A percentile compares a stretch with the other conserved stretches of the same genome.
phyloP scores from a whole-genome alignment of 2,329 filamentous ascomycete species.

The Penicillium sp. region DNA sequence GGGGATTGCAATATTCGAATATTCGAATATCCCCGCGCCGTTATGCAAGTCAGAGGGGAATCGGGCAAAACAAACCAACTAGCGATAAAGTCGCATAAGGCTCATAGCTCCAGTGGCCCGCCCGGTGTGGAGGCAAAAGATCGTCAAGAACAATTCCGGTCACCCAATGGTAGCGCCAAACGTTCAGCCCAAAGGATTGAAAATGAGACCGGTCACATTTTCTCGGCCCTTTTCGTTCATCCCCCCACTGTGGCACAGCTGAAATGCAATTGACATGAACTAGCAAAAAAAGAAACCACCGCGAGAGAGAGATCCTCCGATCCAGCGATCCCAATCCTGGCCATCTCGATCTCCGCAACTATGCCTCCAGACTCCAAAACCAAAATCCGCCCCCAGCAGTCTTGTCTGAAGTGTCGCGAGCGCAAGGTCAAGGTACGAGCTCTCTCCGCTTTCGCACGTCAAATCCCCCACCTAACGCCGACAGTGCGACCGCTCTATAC shows the following conservation, averaged over 20 bases:
- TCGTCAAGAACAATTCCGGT: neutral
- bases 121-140: neutral
- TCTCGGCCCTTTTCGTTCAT: neutral
- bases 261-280: neutral
- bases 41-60: neutral
- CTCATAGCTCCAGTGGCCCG: neutral
- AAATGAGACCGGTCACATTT: constrained; percentile 1
- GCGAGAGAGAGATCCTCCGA: neutral
- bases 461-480: neutral
- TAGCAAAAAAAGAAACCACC: neutral
- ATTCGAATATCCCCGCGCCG: too few relatives aligned
- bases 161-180: neutral
- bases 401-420: constrained; percentile 31
- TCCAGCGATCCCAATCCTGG: neutral
- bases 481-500: constrained; percentile 32
- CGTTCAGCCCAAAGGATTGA: neutral
- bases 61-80: too few relatives aligned
- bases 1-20: too few relatives aligned
- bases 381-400: constrained; percentile 31
- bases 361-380: constrained; percentile 15
- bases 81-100: neutral
- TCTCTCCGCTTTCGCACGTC: too few relatives aligned
- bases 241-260: neutral
- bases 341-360: neutral
- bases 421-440: constrained; percentile 31